Evolutionary conservation across 352 stramenopile species (phyloP).

Genomic region (Phytophthora citrophthora): DNA sequence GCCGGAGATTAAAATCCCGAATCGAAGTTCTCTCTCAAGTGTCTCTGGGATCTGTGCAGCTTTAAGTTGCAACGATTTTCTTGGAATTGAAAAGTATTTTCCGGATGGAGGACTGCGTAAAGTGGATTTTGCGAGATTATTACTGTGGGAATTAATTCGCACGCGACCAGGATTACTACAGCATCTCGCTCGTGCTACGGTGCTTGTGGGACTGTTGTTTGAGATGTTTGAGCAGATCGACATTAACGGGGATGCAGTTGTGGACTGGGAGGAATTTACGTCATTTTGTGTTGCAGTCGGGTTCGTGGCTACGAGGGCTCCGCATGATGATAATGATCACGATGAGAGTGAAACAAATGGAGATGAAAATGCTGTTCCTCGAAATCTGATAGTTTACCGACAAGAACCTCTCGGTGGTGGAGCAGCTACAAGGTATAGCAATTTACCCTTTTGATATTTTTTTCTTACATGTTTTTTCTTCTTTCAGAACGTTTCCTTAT

Average conservation of each 20-base stretch:
- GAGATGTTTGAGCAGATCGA: slow-evolving; percentile 88
- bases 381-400: slow-evolving; percentile 26
- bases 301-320: slow-evolving; percentile 51
- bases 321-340: slow-evolving; percentile 30
- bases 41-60: slow-evolving; percentile 67
- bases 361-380: slow-evolving; percentile 22
- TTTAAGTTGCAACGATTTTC: slow-evolving; percentile 63
- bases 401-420: slow-evolving; percentile 29
- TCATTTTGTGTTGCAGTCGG: slow-evolving; percentile 78
- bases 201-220: slow-evolving; percentile 57
- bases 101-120: slow-evolving; percentile 45
- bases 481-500: slow-evolving; percentile 64
- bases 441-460: neutral
- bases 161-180: slow-evolving; percentile 50
- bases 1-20: slow-evolving; percentile 71
- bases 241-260: slow-evolving; percentile 76
- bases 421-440: slow-evolving; percentile 20
- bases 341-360: slow-evolving; percentile 26
- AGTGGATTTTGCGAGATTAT: slow-evolving; percentile 55
- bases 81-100: slow-evolving; percentile 62
- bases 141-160: slow-evolving; percentile 56
- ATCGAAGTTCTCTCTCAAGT: slow-evolving; percentile 64
- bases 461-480: neutral
- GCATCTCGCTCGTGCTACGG: slow-evolving; percentile 32
- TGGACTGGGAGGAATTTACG: slow-evolving; percentile 90